phyloP scores from a whole-genome alignment of 2,329 filamentous ascomycete genomes.

The Claviceps fusiformis region DNA sequence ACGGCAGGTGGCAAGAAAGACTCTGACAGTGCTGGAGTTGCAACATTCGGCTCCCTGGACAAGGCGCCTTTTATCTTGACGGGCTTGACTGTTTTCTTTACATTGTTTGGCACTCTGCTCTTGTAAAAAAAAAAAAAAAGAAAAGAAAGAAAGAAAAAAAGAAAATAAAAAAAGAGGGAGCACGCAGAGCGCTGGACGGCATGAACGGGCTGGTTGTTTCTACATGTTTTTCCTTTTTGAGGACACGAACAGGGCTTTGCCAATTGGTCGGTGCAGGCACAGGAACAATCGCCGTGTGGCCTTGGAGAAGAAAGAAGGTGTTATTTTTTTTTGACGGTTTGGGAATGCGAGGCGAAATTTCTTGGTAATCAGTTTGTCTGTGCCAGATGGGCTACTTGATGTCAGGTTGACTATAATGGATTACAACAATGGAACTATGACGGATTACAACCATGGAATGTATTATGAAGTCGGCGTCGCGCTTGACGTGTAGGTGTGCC shows the following conservation, averaged over 20 bases:
- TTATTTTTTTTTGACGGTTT: neutral
- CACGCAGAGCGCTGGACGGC: neutral
- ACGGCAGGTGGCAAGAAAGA: slow-evolving; percentile 10
- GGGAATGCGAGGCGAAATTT: neutral
- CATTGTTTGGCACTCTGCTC: slow-evolving; percentile 25
- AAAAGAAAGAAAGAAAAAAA: too few relatives aligned
- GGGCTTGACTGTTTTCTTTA: slow-evolving; percentile 21
- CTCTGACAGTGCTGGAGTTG: slow-evolving; percentile 18
- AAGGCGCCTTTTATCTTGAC: slow-evolving; percentile 22
- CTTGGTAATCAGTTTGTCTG: neutral
- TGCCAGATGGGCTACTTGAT: neutral
- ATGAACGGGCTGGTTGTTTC: neutral
- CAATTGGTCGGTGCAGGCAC: slow-evolving; percentile 2
- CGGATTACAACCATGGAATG: neutral
- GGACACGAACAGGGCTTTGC: slow-evolving; percentile 1
- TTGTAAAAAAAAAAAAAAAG: slow-evolving; percentile 28
- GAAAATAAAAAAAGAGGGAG: too few relatives aligned
- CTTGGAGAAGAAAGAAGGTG: neutral
- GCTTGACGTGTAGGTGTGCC: neutral
- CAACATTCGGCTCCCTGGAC: slow-evolving; percentile 15
- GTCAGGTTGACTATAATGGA: slow-evolving; percentile 1
- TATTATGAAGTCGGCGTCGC: neutral
- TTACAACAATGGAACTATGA: too few relatives aligned
- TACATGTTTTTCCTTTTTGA: slow-evolving; percentile 6
- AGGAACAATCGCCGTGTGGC: neutral